These are phyloP conservation scores for Fusarium compactum DNA, from an alignment of 2,329 filamentous ascomycete species.

Conservation along the genomic window DNA sequence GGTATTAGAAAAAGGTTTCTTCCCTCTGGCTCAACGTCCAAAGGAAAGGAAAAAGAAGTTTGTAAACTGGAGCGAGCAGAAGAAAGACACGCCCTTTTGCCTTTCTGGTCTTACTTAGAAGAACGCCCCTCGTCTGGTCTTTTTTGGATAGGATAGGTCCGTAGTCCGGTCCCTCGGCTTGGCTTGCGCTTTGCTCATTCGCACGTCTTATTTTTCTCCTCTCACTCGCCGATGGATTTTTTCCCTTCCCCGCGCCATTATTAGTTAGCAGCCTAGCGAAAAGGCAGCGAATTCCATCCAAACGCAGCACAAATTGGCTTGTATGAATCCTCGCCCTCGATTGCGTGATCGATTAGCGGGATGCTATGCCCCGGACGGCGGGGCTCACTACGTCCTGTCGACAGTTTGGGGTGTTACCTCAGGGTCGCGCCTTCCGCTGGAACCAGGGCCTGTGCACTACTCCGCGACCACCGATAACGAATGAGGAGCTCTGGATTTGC, in stretches of 20 bases:
- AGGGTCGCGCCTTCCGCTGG: conserved; percentile 39
- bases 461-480: conserved; percentile 46
- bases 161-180: conserved; percentile 37
- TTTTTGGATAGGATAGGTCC: not conserved
- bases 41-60: conserved; percentile 36
- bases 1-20: conserved; percentile 44
- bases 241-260: conserved; percentile 47
- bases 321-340: conserved; percentile 48
- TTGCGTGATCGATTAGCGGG: conserved; percentile 51
- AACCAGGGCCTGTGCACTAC: conserved; percentile 32
- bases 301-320: conserved; percentile 40
- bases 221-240: conserved; percentile 44
- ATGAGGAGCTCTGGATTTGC: conserved; percentile 44
- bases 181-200: conserved; percentile 38
- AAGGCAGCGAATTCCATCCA: conserved; percentile 36
- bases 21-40: conserved; percentile 46
- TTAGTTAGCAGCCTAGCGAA: conserved; percentile 13
- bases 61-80: conserved; percentile 37
- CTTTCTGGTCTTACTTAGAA: conserved; percentile 9
- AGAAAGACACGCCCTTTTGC: conserved; percentile 33
- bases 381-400: conserved; percentile 37
- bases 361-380: conserved; percentile 48
- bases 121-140: conserved; percentile 35
- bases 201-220: conserved; percentile 40
- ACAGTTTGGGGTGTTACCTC: conserved; percentile 37